Conservation (phyloP, 176 grass and related monocot genomes). For the Hordeum vulgare region MorexV3_pseudomolecules_assembly NC_058524.1:627625312-627625811, state of each 20-base stretch:
- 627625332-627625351: constrained; percentile 51
- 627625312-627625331: constrained; percentile 29
- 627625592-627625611: not conserved
- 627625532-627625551: constrained; percentile 30
- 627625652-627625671: not conserved
- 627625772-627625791: not conserved
- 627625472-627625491: constrained; percentile 36
- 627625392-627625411: not conserved
- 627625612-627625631: constrained; percentile 65
- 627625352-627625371: constrained; percentile 44
- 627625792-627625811: not conserved
- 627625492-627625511: constrained; percentile 24
- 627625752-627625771: not conserved
- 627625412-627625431: not conserved
- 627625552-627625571: constrained; percentile 40
- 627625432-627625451: constrained; percentile 32
- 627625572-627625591: not conserved
- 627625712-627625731: not conserved
- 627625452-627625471: constrained; percentile 24
- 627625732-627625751: not conserved
- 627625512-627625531: constrained; percentile 6
- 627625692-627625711: not conserved
- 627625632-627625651: constrained; percentile 40
- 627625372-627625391: not conserved
- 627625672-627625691: not conserved